These are phyloP conservation scores for Pseudogymnoascus sp. DNA, from an alignment of 2,329 filamentous ascomycete species.

Conservation along the genomic window DNA sequence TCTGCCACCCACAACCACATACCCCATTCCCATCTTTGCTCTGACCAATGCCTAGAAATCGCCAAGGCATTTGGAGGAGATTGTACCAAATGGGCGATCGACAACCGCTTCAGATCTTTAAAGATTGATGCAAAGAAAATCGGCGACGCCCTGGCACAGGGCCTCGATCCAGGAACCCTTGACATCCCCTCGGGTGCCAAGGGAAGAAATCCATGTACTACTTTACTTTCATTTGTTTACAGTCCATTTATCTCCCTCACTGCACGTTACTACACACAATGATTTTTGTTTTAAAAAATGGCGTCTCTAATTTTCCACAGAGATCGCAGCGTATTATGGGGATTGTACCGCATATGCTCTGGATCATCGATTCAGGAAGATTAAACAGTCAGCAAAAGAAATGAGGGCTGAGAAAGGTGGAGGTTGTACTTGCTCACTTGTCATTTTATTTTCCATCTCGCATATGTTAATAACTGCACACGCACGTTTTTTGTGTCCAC, in stretches of 20 bases:
- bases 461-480: constrained; percentile 12
- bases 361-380: constrained; percentile 24
- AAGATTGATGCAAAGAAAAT: constrained; percentile 34
- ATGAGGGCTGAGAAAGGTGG: constrained; percentile 15
- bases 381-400: constrained; percentile 23
- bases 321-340: constrained; percentile 19
- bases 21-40: neutral
- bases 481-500: constrained; percentile 13
- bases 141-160: constrained; percentile 23
- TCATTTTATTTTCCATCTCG: constrained; percentile 16
- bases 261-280: constrained; percentile 12
- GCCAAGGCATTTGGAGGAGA: constrained; percentile 27
- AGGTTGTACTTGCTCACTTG: constrained; percentile 14
- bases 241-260: neutral
- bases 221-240: neutral
- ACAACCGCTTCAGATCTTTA: constrained; percentile 34
- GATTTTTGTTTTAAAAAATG: neutral
- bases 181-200: constrained; percentile 15
- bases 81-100: constrained; percentile 29
- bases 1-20: constrained; percentile 14
- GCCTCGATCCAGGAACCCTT: constrained; percentile 31
- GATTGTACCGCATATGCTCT: constrained; percentile 21
- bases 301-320: constrained; percentile 18
- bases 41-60: constrained; percentile 18
- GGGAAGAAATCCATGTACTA: constrained; percentile 11